Evolutionary conservation across 495 filamentous ascomycete species (phyloP).

Genomic region (Tuber calosporum): DNA sequence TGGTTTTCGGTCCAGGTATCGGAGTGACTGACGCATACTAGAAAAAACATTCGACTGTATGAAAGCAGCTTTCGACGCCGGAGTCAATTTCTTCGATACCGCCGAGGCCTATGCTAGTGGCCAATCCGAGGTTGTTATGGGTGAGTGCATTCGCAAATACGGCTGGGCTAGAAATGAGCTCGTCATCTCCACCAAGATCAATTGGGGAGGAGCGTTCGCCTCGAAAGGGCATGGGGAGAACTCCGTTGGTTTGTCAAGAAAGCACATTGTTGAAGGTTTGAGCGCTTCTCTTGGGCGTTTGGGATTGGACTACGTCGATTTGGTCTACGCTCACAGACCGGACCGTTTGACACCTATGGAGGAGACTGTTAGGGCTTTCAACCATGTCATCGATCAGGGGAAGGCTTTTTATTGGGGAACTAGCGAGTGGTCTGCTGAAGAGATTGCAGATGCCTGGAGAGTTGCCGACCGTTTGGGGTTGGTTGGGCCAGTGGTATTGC

Average conservation of each 20-base stretch:
- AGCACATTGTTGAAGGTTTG: constrained; percentile 72
- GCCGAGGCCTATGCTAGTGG: constrained; percentile 52
- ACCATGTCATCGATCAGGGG: constrained; percentile 66
- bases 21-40: constrained; percentile 29
- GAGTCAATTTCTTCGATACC: constrained; percentile 60
- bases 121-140: constrained; percentile 54
- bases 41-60: constrained; percentile 61
- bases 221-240: constrained; percentile 48
- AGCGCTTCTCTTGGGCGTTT: constrained; percentile 61
- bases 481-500: constrained; percentile 58
- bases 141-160: constrained; percentile 54
- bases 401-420: constrained; percentile 90
- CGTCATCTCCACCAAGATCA: constrained; percentile 80
- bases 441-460: constrained; percentile 70
- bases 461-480: constrained; percentile 66
- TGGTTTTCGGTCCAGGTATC: not conserved
- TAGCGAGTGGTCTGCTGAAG: constrained; percentile 73
- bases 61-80: constrained; percentile 67
- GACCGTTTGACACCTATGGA: constrained; percentile 79
- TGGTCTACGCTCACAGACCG: constrained; percentile 78
- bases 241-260: constrained; percentile 62
- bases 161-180: constrained; percentile 73
- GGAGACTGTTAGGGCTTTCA: constrained; percentile 78
- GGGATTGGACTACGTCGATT: constrained; percentile 66
- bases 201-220: constrained; percentile 59